Base-by-base conservation (phyloP, 2,329 filamentous ascomycete species). In the Xylariaceae sp. region DNA sequence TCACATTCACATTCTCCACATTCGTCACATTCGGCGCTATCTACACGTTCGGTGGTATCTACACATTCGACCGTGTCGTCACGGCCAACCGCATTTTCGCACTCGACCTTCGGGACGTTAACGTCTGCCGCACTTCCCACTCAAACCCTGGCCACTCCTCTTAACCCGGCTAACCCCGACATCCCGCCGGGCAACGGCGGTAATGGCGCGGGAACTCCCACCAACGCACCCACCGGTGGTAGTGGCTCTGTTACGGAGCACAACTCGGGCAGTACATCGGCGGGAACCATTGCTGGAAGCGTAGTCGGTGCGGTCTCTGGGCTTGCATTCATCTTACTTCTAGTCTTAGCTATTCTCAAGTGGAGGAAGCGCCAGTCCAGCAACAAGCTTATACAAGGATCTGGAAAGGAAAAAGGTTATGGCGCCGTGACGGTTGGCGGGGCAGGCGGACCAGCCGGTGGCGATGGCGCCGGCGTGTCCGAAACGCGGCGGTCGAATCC, bases 251-350 rank as follows among this genome's bases (percentile, higher is more conserved):
- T 15, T 30, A 42, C 58, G 23, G 51, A 39, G 37, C 56, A 58
- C 6, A 23, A 30, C n/a, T 34, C 61, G 15, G 53, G 49, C n/a
- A 58, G 55, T 23, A 18, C 70, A 3, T 69, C 73, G 4, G 69
- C 72, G 1, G 70, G 68, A 18, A 72, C 74, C 7, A 69, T 86
- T 34, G 81, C 83, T 6, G 83, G 82, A 0, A 78, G 83, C 37
- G 81, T 86, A 1, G 74, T 85, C 15, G 83, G 83, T 18, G 77
- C 81, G 47, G 70, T 88, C 37, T 84, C 84, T 13, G 85, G 84
- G 15, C 71, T 82, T 1, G 83, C 83, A 10, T 74, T 87, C 51
- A 69, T 88, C 53, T 71, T 83, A 3, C 69, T 86, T 3, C 69
- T 86, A 17, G 70, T 83, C 4, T 71, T 87, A 58, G 74, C 81